Percentiles rank a stretch among this genome's conserved stretches.
Evolutionary conservation across 2,329 filamentous ascomycete species (phyloP).

Genomic region (Akanthomyces uredinophilus): DNA sequence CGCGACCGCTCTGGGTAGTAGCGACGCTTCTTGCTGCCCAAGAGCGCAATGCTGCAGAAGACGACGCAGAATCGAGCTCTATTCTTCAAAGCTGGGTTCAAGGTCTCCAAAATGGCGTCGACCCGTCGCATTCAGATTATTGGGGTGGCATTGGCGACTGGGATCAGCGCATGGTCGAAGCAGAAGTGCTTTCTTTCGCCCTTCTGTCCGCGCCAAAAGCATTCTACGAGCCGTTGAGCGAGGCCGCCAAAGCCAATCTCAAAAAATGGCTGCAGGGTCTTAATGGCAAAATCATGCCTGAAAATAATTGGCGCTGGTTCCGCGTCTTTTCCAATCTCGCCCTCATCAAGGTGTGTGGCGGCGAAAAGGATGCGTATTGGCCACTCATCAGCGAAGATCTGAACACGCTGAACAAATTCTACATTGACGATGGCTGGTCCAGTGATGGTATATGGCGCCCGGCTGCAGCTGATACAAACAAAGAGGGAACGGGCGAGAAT

Average conservation of each 20-base stretch:
- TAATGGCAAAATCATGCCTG: conserved; percentile 40
- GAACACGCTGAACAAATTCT: conserved; percentile 39
- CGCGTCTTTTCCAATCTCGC: conserved; percentile 46
- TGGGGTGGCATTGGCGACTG: conserved; percentile 42
- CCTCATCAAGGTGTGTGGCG: conserved; percentile 35
- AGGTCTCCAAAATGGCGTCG: conserved; percentile 28
- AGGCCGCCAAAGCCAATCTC: conserved; percentile 31
- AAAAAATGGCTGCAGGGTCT: conserved; percentile 37
- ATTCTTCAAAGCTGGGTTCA: conserved; percentile 27
- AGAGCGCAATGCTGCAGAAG: neutral
- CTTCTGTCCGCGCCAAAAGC: conserved; percentile 37
- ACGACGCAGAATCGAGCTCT: neutral
- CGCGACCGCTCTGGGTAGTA: conserved; percentile 33
- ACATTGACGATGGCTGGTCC: conserved; percentile 41
- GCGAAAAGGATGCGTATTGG: conserved; percentile 29
- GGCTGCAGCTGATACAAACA: conserved; percentile 16
- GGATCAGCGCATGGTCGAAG: conserved; percentile 51
- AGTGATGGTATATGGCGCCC: conserved; percentile 40
- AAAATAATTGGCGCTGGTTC: conserved; percentile 50
- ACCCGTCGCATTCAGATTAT: conserved; percentile 34
- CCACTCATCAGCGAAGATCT: conserved; percentile 37
- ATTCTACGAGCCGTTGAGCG: conserved; percentile 28
- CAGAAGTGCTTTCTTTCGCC: conserved; percentile 45
- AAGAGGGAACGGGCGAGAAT: conserved; percentile 15
- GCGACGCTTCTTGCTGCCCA: conserved; percentile 35